These are phyloP conservation scores for Arabis alpina DNA, from an alignment of 345 rosid genomes.

Conservation along the genomic window DNA sequence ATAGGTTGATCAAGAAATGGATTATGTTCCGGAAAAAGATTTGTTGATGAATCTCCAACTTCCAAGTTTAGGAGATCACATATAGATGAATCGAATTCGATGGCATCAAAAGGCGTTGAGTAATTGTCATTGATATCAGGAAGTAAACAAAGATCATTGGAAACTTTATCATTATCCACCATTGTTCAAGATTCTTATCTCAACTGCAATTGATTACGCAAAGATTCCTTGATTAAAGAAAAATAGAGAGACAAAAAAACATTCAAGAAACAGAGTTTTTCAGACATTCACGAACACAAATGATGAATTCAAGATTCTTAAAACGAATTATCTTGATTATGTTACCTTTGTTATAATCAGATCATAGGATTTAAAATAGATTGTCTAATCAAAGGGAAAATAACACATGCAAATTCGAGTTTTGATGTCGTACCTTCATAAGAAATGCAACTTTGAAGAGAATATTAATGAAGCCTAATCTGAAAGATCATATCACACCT, in stretches of 20 bases:
- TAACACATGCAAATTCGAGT: neutral
- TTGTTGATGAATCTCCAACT: constrained; percentile 22
- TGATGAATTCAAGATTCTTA: constrained; percentile 1
- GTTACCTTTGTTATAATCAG: neutral
- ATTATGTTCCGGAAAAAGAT: constrained; percentile 25
- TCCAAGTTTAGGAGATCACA: constrained; percentile 35
- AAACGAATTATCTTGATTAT: neutral
- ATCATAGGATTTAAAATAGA: neutral
- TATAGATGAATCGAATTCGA: constrained; percentile 35
- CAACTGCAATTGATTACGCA: constrained; percentile 6
- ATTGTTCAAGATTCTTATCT: neutral
- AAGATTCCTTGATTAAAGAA: too few species aligned
- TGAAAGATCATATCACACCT: constrained; percentile 3
- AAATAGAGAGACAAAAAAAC: too few species aligned
- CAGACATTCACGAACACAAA: neutral
- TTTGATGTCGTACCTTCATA: constrained; percentile 32
- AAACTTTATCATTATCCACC: constrained; percentile 38
- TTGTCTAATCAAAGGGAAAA: neutral
- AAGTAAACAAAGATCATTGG: constrained; percentile 30
- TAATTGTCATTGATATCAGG: constrained; percentile 22
- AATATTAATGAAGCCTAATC: constrained; percentile 6
- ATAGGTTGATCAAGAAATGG: constrained; percentile 28
- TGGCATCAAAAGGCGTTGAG: constrained; percentile 1
- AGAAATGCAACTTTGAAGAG: constrained; percentile 7
- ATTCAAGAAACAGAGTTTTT: too few species aligned